A percentile compares a stretch with the other conserved stretches of the same genome.
Evolutionary conservation across 768 basidiomycete genomes (phyloP).

Genomic region (Strobilomyces confusus): DNA sequence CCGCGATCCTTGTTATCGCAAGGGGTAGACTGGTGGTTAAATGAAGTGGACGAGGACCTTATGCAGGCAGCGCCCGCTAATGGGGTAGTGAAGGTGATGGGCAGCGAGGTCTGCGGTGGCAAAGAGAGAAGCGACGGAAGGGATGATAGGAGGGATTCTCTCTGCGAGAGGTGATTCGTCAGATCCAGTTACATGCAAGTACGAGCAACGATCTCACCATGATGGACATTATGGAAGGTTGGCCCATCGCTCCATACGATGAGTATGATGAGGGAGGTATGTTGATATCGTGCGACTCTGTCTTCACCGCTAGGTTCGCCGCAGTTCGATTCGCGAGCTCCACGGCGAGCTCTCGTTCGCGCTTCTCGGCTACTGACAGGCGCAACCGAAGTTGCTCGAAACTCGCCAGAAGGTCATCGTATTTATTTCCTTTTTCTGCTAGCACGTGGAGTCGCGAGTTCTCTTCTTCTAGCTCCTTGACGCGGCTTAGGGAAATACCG

Average conservation of each 20-base stretch:
- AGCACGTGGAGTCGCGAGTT: constrained; percentile 68
- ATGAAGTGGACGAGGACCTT: constrained; percentile 39
- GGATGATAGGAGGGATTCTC: constrained; percentile 72
- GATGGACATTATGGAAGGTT: constrained; percentile 62
- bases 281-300: constrained; percentile 54
- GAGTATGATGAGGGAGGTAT: constrained; percentile 43
- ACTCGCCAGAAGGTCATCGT: constrained; percentile 48
- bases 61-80: constrained; percentile 34
- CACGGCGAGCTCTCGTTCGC: constrained; percentile 61
- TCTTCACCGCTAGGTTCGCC: constrained; percentile 43
- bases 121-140: constrained; percentile 71
- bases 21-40: constrained; percentile 40
- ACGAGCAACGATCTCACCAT: constrained; percentile 47
- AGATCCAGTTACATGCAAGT: constrained; percentile 4
- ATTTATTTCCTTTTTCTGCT: constrained; percentile 42
- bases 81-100: constrained; percentile 55
- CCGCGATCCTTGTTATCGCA: constrained; percentile 52
- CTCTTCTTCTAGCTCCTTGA: constrained; percentile 80
- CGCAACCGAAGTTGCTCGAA: constrained; percentile 65
- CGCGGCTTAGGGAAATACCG: constrained; percentile 50
- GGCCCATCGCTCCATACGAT: constrained; percentile 32
- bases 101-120: constrained; percentile 52
- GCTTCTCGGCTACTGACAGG: constrained; percentile 60
- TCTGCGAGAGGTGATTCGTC: constrained; percentile 21
- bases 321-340: constrained; percentile 48